Percentiles rank a stretch among this genome's conserved stretches.
Evolutionary conservation across 2,329 filamentous ascomycete genomes (phyloP).

Genomic region (Talaromyces sp.): DNA sequence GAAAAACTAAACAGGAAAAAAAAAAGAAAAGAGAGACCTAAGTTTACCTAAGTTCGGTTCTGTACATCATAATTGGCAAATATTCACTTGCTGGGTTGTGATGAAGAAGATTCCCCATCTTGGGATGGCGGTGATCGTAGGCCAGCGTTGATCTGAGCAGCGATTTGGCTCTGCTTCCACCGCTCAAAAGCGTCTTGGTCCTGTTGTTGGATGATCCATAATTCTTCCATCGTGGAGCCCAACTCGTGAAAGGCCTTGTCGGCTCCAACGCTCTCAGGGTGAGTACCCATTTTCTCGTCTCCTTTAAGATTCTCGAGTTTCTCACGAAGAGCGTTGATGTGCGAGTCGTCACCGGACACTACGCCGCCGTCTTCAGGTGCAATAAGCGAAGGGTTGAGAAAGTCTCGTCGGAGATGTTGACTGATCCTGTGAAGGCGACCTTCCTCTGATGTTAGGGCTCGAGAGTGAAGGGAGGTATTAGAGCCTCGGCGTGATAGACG

Average conservation of each 20-base stretch:
- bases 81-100: neutral
- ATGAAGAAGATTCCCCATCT: neutral
- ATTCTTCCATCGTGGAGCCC: constrained; percentile 47
- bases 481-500: constrained; percentile 61
- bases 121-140: constrained; percentile 25
- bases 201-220: constrained; percentile 43
- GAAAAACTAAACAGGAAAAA: neutral
- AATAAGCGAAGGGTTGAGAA: constrained; percentile 53
- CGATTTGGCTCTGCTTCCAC: constrained; percentile 48
- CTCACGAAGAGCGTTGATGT: constrained; percentile 47
- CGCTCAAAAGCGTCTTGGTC: constrained; percentile 46
- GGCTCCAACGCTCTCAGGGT: constrained; percentile 39
- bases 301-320: constrained; percentile 46
- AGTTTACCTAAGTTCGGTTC: neutral
- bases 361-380: constrained; percentile 35
- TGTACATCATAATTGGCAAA: neutral
- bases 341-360: constrained; percentile 39
- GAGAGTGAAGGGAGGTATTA: constrained; percentile 66
- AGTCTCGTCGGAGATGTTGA: constrained; percentile 64
- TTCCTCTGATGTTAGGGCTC: constrained; percentile 66
- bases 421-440: constrained; percentile 68
- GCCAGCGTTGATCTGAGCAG: constrained; percentile 47
- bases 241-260: constrained; percentile 46
- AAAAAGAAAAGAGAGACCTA: neutral
- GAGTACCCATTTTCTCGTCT: constrained; percentile 39